These are phyloP conservation scores for Mycena latifolia DNA, from an alignment of 768 basidiomycete species.

Conservation along the genomic window DNA sequence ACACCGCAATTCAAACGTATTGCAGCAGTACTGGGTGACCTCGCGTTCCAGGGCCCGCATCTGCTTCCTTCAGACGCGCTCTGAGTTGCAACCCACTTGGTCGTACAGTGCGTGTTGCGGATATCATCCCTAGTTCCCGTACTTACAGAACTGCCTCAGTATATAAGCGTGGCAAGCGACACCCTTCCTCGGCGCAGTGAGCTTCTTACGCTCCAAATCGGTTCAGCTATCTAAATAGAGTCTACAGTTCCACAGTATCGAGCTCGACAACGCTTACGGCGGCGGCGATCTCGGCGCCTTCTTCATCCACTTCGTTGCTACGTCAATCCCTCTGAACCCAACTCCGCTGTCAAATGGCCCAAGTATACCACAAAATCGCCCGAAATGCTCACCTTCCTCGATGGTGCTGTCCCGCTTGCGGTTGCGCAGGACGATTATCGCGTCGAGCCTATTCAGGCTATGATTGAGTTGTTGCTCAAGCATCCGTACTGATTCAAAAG, in stretches of 20 bases:
- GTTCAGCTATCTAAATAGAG: not conserved
- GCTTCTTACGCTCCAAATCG: not conserved
- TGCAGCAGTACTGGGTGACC: constrained; percentile 49
- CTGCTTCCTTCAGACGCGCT: constrained; percentile 43
- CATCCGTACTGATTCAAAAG: constrained; percentile 25
- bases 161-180: constrained; percentile 22
- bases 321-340: constrained; percentile 37
- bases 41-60: constrained; percentile 49
- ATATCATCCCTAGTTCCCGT: not conserved
- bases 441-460: constrained; percentile 28
- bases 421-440: constrained; percentile 40
- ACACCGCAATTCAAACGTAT: constrained; percentile 51
- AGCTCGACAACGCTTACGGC: constrained; percentile 28
- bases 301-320: constrained; percentile 42
- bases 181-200: constrained; percentile 20
- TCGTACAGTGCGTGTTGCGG: constrained; percentile 5
- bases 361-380: constrained; percentile 33
- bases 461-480: constrained; percentile 21
- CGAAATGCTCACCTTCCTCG: constrained; percentile 38
- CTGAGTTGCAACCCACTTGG: constrained; percentile 30
- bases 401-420: constrained; percentile 28
- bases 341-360: constrained; percentile 39
- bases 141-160: constrained; percentile 4
- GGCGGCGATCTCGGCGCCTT: constrained; percentile 34
- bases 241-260: constrained; percentile 14